Evolutionary conservation across 2,329 filamentous ascomycete genomes (phyloP), one percentile per base, ranked within the genome.

Genomic region (Alternaria sp.): DNA sequence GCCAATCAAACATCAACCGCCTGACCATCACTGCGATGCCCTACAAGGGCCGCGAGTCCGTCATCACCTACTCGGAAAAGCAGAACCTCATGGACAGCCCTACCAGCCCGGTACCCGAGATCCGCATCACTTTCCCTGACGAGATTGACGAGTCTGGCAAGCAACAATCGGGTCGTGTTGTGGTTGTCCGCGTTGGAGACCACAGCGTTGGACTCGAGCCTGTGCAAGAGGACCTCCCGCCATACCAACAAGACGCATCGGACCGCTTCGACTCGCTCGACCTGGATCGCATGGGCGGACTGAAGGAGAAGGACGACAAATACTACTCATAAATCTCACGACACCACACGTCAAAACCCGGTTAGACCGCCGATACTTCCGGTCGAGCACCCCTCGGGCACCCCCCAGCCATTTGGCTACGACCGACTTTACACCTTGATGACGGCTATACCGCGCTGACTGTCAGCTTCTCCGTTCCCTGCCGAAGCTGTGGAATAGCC

Each of bases 61-160:
- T 95, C 68, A 86, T 93, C 63, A 87, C 95, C 72, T 91, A 93
- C 78, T 88, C 91, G 72, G 90, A 92, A 79, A 93, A 95, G 80
- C 88, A 90, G 76, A 88, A 88, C 67, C 89, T 96, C 81, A 88
- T 94, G 68, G 86, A 89, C 66, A 92, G 92, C 80, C 91, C 94
- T 22, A 84, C 90, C 71, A 92, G 88, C 79, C 90, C 91, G 68
- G 86, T 98, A 28, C 95, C 95, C 20, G 92, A 98, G 82, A 99
- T 99, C 74, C 93, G 94, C 81, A 97, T 99, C 80, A 98, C 95
- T 36, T 98, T 99, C 84, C 95, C 95, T 16, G 92, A 96, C 72
- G 95, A 98, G 84, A 90, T 96, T 70, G 94, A 97, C 75, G 92
- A 93, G 51, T 74, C 82, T 56, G 94, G 94, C 70, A 92, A 89